A percentile compares a stretch with the other conserved stretches of the same genome.
These are phyloP conservation scores for Phytophthora tubulina DNA, from an alignment of 352 stramenopile genomes.

Conservation along the genomic window DNA sequence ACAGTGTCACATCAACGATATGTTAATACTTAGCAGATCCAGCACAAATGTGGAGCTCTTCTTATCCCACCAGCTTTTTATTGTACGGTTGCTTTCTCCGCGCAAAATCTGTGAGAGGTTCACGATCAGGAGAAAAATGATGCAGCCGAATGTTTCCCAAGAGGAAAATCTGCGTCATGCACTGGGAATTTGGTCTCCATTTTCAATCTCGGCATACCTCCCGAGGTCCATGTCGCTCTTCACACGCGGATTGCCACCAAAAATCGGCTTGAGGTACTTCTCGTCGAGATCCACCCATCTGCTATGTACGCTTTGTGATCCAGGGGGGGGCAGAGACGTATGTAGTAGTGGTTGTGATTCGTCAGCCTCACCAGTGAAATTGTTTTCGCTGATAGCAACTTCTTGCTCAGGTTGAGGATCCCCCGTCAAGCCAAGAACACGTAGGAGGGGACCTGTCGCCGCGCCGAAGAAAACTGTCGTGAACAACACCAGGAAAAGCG, in stretches of 20 bases:
- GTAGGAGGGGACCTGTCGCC: constrained; percentile 54
- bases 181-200: constrained; percentile 7
- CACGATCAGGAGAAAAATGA: background rate
- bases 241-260: constrained; percentile 59
- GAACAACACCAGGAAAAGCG: constrained; percentile 72
- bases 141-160: background rate
- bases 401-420: constrained; percentile 20
- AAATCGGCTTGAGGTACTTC: constrained; percentile 73
- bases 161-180: constrained; percentile 9
- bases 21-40: constrained; percentile 22
- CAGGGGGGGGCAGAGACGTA: constrained; percentile 28
- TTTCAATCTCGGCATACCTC: constrained; percentile 28
- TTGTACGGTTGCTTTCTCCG: constrained; percentile 21
- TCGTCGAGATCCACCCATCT: constrained; percentile 72
- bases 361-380: constrained; percentile 26
- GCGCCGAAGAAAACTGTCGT: constrained; percentile 71
- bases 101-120: constrained; percentile 4
- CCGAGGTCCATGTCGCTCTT: constrained; percentile 26
- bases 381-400: constrained; percentile 14
- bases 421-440: constrained; percentile 39
- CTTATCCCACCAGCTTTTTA: constrained; percentile 16
- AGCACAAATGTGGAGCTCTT: constrained; percentile 19
- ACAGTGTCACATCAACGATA: constrained; percentile 9
- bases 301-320: constrained; percentile 55
- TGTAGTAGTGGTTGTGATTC: constrained; percentile 29